Evolutionary conservation across 2,329 filamentous ascomycete genomes (phyloP).

Genomic region (Exutisphaerella laricina): DNA sequence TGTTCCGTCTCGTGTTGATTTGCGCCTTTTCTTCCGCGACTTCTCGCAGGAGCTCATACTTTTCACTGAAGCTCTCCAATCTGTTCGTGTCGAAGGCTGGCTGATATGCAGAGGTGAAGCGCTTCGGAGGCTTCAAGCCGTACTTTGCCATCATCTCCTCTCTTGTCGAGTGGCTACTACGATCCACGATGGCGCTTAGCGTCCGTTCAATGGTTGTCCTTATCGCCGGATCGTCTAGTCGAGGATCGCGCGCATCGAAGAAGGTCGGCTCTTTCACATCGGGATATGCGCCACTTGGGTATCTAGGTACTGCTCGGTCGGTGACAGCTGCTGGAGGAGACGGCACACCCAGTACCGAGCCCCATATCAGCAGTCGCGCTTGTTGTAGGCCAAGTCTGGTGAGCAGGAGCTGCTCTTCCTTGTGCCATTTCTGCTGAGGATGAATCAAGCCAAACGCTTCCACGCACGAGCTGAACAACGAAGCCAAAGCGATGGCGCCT

Average conservation of each 20-base stretch:
- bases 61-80: conserved; percentile 43
- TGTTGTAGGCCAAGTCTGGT: conserved; percentile 44
- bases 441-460: conserved; percentile 45
- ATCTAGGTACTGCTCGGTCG: conserved; percentile 40
- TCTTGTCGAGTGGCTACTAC: conserved; percentile 35
- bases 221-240: conserved; percentile 37
- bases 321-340: conserved; percentile 41
- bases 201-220: conserved; percentile 38
- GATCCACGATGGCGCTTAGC: conserved; percentile 42
- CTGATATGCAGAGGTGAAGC: conserved; percentile 34
- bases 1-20: conserved; percentile 29
- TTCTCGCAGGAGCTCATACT: conserved; percentile 40
- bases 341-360: conserved; percentile 43
- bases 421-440: conserved; percentile 39
- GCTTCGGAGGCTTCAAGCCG: conserved; percentile 42
- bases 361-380: conserved; percentile 45
- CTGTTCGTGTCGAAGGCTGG: conserved; percentile 41
- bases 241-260: conserved; percentile 39
- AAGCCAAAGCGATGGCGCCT: conserved; percentile 40
- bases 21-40: conserved; percentile 31
- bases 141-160: conserved; percentile 44
- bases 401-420: conserved; percentile 40
- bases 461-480: conserved; percentile 44
- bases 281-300: conserved; percentile 41
- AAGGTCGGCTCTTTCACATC: conserved; percentile 42